Evolutionary conservation across 2,329 filamentous ascomycete species (phyloP), one percentile per base, ranked within the genome.

Genomic region (Ascosphaera aggregata): DNA sequence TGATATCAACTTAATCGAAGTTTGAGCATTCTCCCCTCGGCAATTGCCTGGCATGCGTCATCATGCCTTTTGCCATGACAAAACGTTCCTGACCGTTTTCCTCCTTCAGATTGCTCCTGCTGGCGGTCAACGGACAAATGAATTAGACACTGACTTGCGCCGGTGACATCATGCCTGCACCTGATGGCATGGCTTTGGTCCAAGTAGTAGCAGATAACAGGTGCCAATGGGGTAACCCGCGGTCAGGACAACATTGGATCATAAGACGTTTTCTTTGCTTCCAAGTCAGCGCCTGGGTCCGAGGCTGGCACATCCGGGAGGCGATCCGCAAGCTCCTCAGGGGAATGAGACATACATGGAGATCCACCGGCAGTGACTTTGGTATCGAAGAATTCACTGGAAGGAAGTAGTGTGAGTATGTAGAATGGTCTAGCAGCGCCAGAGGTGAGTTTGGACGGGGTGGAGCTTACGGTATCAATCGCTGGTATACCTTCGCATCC

Each of bases 401-500:
- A 17, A 11, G 17, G 7, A 36, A 40, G 20, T 39, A 16, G 8
- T 17, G 36, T 27, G 11, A 7, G 22, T 7, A 27, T 27, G 5
- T 27, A 27, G 5, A 7, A 5, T 27, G 22, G 5, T 27, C 7
- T 11, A 27, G 11, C 22, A 7, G 5, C 11, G 22, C 11, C 11
- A 34, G 18, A 5, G 20, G 18, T 27, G 5, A 27, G 22, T 11
- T 7, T 5, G 7, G 11, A 27, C 11, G 1, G 20, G 27, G 13
- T n/a, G 31, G 15, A 16, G 70, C 78, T 64, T 58, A 92, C 84
- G 85, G 80, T 9, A 93, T 56, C 27, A 64, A 58, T 18, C 67
- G 48, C 39, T 74, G 64, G 54, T 95, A 95, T 0, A 78, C 75
- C 31, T 61, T 56, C 42, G 78, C 71, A 48, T 95, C 85, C 57